Evolutionary conservation across 805 yeast species (phyloP).

Genomic region (Schizosaccharomyces cryophilus): DNA sequence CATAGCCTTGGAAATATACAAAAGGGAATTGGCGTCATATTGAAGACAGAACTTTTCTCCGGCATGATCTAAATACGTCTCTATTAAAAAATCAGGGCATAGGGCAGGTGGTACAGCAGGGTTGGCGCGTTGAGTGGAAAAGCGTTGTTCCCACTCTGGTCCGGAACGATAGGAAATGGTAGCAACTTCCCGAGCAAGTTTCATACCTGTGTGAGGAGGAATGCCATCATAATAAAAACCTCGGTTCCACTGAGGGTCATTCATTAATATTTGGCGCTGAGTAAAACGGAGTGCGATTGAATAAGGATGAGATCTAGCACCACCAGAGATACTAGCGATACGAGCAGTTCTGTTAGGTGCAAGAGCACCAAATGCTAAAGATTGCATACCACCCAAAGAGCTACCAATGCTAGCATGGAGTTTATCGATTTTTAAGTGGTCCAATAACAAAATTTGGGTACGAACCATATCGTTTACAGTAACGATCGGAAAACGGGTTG

Average conservation of each 20-base stretch:
- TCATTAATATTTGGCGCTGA: constrained; percentile 63
- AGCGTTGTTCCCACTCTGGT: constrained; percentile 88
- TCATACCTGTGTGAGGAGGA: constrained; percentile 91
- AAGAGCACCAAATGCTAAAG: constrained; percentile 56
- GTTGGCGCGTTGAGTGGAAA: constrained; percentile 70
- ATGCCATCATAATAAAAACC: constrained; percentile 58
- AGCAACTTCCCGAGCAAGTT: constrained; percentile 76
- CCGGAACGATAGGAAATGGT: constrained; percentile 87
- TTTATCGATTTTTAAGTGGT: constrained; percentile 36
- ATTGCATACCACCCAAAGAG: constrained; percentile 98
- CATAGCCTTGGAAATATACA: constrained; percentile 82
- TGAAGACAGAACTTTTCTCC: constrained; percentile 84
- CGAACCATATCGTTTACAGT: constrained; percentile 78
- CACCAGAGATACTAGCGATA: constrained; percentile 63
- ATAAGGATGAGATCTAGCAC: constrained; percentile 83
- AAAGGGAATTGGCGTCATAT: constrained; percentile 71
- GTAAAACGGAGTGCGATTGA: constrained; percentile 84
- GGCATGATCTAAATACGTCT: constrained; percentile 80
- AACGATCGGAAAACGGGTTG: constrained; percentile 66
- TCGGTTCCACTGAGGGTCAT: constrained; percentile 84
- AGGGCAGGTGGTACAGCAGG: constrained; percentile 58
- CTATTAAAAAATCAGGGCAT: constrained; percentile 81
- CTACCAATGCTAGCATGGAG: constrained; percentile 68
- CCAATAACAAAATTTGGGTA: constrained; percentile 54
- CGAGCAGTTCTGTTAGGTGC: constrained; percentile 32